Evolutionary conservation across 1,139 yeast species (phyloP), one percentile per base, ranked within the genome.

Genomic region (Saccharomyces hybrid): DNA sequence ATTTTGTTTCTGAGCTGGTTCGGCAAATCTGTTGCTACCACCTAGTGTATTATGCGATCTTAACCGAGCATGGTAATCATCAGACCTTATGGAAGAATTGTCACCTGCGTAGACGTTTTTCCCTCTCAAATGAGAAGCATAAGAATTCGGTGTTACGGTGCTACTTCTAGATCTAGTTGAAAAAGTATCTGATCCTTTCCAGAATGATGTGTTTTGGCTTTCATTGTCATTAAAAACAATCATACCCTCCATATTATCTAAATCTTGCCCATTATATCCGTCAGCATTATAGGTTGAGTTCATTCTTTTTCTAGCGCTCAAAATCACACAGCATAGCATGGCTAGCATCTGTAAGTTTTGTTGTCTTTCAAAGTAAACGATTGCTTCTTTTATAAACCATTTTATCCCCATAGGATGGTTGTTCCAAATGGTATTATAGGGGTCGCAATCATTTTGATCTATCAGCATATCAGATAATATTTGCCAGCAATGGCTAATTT

Each of bases 331-430:
- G 1, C 95, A 82, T 66, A 90, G 72, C 88, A 88, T 86, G 0
- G 96, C 97, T 21, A 93, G 74, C 96, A 91, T 89, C 68, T 91
- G 98, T 24, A 88, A 73, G 64, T 91, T 86, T 2, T 84, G 83
- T 51, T 75, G 69, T 47, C 64, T 71, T 63, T 86, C 95, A 64
- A 85, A 90, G 62, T 85, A 84, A 1, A 72, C 68, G 65, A 91
- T 76, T 50, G 90, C 73, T 59, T 83, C 82, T 42, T 77, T 76
- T 0, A 89, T 75, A n/a, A 89, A 72, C 86, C 93, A 84, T 4
- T 77, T 66, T n/a, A 83, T 79, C 0, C 97, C 96, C 68, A 86
- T 80, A 0, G 95, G 93, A 68, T 88, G 96, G 3, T 79, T 72
- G 0, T 91, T 93, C 97, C 97, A 90, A 59, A 76, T 79, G 58